Evolutionary conservation across 108 stramenopile genomes (phyloP).

Genomic region (Skeletonema menzelii): DNA sequence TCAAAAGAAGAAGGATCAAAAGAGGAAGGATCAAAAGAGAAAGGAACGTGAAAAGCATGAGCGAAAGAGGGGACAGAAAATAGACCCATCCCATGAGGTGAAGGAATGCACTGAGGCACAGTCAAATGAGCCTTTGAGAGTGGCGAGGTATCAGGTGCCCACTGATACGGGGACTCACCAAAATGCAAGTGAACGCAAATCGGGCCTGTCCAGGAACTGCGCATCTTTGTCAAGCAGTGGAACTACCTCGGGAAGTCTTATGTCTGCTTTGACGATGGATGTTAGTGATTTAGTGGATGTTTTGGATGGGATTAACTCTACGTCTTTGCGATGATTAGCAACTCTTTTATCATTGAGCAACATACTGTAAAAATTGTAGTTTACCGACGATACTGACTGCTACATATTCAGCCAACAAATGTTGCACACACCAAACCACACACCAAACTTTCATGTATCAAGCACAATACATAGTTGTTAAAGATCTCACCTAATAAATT

Average conservation of each 20-base stretch:
- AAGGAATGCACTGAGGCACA: not conserved
- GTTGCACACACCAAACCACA: no score
- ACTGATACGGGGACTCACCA: no score
- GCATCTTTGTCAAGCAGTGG: not conserved
- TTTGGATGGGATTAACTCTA: not conserved
- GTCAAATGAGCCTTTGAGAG: not conserved
- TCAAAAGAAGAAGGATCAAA: no score
- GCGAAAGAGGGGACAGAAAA: not conserved
- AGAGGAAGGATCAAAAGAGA: conserved; percentile 7
- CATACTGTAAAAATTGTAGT: not conserved
- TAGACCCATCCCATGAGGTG: no score
- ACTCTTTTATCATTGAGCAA: not conserved
- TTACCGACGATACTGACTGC: no score
- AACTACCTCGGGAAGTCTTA: not conserved
- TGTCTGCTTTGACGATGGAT: conserved; percentile 11
- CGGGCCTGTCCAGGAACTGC: not conserved
- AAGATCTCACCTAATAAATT: no score
- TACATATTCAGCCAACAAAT: no score
- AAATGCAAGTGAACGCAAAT: not conserved
- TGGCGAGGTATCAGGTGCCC: not conserved
- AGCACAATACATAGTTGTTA: no score
- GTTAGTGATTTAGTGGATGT: conserved; percentile 10
- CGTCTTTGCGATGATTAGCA: not conserved
- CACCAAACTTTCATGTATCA: no score
- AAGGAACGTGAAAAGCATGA: not conserved